A percentile compares a stretch with the other conserved stretches of the same genome.
These are phyloP conservation scores for Lagerstroemia speciosa DNA, from an alignment of 345 rosid species.

Conservation along the genomic window DNA sequence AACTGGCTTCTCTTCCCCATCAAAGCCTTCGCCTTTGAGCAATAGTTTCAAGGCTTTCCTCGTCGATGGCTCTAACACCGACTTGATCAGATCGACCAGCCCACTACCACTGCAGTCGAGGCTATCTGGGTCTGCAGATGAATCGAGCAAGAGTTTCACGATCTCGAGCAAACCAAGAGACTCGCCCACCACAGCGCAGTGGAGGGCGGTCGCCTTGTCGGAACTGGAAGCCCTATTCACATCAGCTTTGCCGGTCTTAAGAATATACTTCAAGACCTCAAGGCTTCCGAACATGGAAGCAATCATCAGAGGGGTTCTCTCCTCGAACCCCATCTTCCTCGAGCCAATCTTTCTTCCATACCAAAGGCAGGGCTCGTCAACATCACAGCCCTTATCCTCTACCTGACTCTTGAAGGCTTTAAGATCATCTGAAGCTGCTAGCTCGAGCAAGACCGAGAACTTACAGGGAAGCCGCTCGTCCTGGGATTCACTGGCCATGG, in stretches of 20 bases:
- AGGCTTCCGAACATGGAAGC: slow-evolving; percentile 77
- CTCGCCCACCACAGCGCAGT: slow-evolving; percentile 78
- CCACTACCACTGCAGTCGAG: slow-evolving; percentile 57
- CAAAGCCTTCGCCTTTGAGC: slow-evolving; percentile 39
- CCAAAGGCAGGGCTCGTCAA: slow-evolving; percentile 61
- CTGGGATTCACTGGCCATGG: slow-evolving; percentile 37
- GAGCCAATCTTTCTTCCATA: slow-evolving; percentile 62
- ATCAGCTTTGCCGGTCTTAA: slow-evolving; percentile 38
- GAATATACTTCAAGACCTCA: slow-evolving; percentile 48
- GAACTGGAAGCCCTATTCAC: slow-evolving; percentile 58
- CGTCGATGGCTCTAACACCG: slow-evolving; percentile 30
- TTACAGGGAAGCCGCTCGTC: slow-evolving; percentile 19
- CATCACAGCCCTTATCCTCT: slow-evolving; percentile 40
- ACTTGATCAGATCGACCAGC: slow-evolving; percentile 45
- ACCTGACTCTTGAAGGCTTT: slow-evolving; percentile 40
- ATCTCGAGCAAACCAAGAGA: slow-evolving; percentile 38
- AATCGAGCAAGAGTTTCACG: slow-evolving; percentile 59
- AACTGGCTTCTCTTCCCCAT: slow-evolving; percentile 32
- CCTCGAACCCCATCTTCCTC: slow-evolving; percentile 73
- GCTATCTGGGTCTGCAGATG: slow-evolving; percentile 42
- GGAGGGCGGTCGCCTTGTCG: slow-evolving; percentile 79
- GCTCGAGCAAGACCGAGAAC: slow-evolving; percentile 58
- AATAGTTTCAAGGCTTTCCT: slow-evolving; percentile 44
- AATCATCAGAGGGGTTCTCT: slow-evolving; percentile 75
- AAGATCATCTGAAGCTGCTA: slow-evolving; percentile 63